A percentile compares a stretch with the other conserved stretches of the same genome.
Evolutionary conservation across 192 early-diverging fungal genomes (phyloP).

Genomic region (Diversispora epigaea): DNA sequence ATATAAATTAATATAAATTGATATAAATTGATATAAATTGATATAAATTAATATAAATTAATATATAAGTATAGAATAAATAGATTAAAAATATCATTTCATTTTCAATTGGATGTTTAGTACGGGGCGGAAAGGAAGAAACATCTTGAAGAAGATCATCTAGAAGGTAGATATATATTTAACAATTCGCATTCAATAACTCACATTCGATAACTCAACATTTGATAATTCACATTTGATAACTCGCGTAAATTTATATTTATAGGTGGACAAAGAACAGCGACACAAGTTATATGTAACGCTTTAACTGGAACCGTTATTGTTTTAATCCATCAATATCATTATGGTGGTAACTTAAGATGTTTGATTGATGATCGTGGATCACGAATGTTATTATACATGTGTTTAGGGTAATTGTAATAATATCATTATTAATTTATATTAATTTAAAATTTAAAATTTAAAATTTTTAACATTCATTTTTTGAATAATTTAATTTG

Average conservation of each 20-base stretch:
- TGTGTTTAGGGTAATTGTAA: constrained; percentile 52
- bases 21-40: not conserved
- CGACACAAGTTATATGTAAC: constrained; percentile 54
- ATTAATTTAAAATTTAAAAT: too few relatives aligned
- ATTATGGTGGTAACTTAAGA: constrained; percentile 41
- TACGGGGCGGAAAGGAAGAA: constrained; percentile 47
- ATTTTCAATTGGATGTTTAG: constrained; percentile 13
- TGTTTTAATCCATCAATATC: constrained; percentile 42
- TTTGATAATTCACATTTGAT: not conserved
- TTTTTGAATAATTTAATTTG: not conserved
- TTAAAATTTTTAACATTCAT: too few relatives aligned
- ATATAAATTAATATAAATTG: not conserved
- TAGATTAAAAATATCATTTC: too few relatives aligned
- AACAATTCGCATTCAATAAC: not conserved
- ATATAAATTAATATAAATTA: not conserved
- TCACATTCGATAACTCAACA: not conserved
- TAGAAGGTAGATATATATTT: constrained; percentile 19
- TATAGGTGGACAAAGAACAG: constrained; percentile 47
- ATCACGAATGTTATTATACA: constrained; percentile 44
- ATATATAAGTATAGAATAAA: not conserved
- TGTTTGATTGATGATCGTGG: constrained; percentile 36
- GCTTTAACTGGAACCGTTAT: constrained; percentile 47
- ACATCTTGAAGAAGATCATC: constrained; percentile 42
- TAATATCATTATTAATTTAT: not conserved
- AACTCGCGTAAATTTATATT: constrained; percentile 32